Evolutionary conservation across 371 early-diverging fungal genomes (phyloP).

Genomic region (Mycotypha africana): DNA sequence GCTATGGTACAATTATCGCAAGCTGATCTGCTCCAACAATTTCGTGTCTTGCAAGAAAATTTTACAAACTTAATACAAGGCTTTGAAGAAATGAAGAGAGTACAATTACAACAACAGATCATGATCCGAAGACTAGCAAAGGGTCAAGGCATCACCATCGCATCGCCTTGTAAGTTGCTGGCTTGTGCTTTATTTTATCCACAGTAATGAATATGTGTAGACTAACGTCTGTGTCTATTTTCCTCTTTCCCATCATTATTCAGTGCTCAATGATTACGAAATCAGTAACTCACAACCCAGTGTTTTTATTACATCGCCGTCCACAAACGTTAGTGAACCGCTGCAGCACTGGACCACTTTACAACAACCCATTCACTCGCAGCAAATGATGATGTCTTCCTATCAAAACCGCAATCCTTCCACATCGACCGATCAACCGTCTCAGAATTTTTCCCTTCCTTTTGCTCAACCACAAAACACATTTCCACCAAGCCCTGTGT

Average conservation of each 20-base stretch:
- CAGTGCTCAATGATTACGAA: not conserved
- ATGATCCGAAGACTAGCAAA: slow-evolving; percentile 24
- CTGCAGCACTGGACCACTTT: not conserved
- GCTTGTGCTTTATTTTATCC: not conserved
- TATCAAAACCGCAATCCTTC: not conserved
- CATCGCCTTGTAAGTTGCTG: slow-evolving; percentile 14
- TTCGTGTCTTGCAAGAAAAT: slow-evolving; percentile 57
- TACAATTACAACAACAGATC: slow-evolving; percentile 50
- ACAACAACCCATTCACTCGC: no score
- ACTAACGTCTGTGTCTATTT: not conserved
- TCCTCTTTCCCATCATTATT: no score
- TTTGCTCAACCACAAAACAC: not conserved
- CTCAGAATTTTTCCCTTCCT: no score
- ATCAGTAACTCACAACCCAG: slow-evolving; percentile 3
- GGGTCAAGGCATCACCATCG: slow-evolving; percentile 4
- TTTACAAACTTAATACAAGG: slow-evolving; percentile 59
- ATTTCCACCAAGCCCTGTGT: slow-evolving; percentile 1
- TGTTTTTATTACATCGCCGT: slow-evolving; percentile 13
- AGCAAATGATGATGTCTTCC: not conserved
- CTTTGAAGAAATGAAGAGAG: slow-evolving; percentile 57
- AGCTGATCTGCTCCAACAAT: slow-evolving; percentile 55
- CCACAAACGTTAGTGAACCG: not conserved
- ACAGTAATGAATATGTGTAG: not conserved
- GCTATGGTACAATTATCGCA: slow-evolving; percentile 64
- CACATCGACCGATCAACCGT: no score